Conservation (phyloP, 2,329 filamentous ascomycete genomes). For the Calonectria hongkongensis region DNA sequence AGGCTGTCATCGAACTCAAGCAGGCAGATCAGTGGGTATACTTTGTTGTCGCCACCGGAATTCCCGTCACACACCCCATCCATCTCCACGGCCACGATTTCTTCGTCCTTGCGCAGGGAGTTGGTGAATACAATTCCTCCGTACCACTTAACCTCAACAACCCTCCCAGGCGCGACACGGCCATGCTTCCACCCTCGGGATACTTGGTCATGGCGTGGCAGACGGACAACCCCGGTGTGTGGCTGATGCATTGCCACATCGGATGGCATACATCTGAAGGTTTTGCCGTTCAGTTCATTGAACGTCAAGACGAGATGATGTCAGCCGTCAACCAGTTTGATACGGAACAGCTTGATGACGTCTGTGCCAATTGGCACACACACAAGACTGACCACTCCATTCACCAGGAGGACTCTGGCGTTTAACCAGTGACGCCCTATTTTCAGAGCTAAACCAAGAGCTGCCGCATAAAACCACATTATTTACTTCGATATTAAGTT, state of each 20-base stretch:
- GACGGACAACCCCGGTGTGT: neutral
- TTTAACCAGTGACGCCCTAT: neutral
- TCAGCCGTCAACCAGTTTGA: neutral
- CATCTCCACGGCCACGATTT: constrained; percentile 16
- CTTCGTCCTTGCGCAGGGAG: constrained; percentile 15
- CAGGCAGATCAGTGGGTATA: constrained; percentile 4
- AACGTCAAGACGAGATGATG: neutral
- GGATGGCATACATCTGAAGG: constrained; percentile 16
- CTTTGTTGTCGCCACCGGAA: neutral
- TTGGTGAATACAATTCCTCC: neutral
- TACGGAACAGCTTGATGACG: neutral
- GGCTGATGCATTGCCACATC: constrained; percentile 16
- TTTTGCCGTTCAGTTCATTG: constrained; percentile 11
- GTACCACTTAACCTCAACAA: constrained; percentile 8
- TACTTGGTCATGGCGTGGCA: constrained; percentile 15
- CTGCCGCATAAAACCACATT: neutral
- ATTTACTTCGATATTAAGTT: neutral
- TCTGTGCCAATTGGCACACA: neutral
- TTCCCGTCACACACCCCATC: neutral
- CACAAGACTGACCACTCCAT: constrained; percentile 9
- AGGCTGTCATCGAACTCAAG: constrained; percentile 2
- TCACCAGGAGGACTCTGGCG: constrained; percentile 18
- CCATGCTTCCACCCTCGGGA: constrained; percentile 3
- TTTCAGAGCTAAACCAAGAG: fast-evolving
- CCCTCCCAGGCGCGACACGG: constrained; percentile 1